Evolutionary conservation across 345 rosid species (phyloP), one percentile per base, ranked within the genome.

Genomic region (Cochlearia excelsa): DNA sequence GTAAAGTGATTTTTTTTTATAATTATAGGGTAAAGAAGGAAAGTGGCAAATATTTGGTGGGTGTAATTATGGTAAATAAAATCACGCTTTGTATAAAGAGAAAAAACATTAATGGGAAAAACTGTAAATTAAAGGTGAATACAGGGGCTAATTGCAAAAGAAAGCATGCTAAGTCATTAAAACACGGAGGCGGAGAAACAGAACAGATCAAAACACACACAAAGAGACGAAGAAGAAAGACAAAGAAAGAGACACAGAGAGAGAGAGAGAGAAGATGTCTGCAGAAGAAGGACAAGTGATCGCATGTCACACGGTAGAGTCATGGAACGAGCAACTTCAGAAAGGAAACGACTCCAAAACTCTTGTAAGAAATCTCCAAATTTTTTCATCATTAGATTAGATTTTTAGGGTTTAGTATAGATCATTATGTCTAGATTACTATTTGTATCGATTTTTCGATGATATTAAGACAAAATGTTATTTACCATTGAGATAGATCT

Each of bases 241-340:
- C 23, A 16, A 16, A 16, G 23, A 16, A 16, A 16, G 23, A 16
- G 23, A 16, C 23, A 16, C 23, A 16, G 23, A 49, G 1, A 51
- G 4, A 29, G 57, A 40, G 7, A 30, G 3, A 41, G 47, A 30
- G 7, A 64, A 67, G 54, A 78, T 78, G 81, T 74, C 74, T 33
- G 47, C 77, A 9, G 88, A 82, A 68, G 90, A 81, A 31, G 95
- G 96, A 53, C 88, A 84, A 49, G 90, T 91, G 51, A 76, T 88
- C 52, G 58, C 75, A 2, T 88, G 95, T 66, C 92, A 82, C 84
- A 77, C 81, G 40, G 60, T 79, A 11, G 87, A 86, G 30, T 72
- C 72, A 31, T 88, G 95, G 96, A 73, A 63, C 46, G 75, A 82
- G 46, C 84, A 88, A 39, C 73, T 91, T 9, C 58, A 69, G 66